These are phyloP conservation scores for Neodidymelliopsis sp. DNA, from an alignment of 2,329 filamentous ascomycete genomes.

Conservation along the genomic window DNA sequence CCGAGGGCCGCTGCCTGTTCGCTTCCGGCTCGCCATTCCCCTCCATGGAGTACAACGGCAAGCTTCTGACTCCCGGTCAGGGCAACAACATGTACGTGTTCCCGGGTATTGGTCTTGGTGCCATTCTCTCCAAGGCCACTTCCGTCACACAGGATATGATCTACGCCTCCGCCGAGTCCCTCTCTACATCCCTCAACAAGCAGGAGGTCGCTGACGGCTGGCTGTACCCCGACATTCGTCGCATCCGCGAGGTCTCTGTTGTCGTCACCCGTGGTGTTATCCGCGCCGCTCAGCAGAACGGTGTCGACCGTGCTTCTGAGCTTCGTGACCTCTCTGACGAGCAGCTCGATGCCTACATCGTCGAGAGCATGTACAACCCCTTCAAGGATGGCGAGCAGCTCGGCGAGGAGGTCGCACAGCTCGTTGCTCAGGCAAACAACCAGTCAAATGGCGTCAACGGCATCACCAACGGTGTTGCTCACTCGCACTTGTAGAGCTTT, in stretches of 20 bases:
- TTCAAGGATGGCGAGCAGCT: constrained; percentile 55
- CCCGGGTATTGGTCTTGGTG: constrained; percentile 91
- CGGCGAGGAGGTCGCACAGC: constrained; percentile 47
- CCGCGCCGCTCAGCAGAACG: constrained; percentile 84
- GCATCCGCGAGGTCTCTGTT: constrained; percentile 89
- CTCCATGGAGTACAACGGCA: constrained; percentile 61
- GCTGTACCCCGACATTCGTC: constrained; percentile 89
- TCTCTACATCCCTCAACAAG: constrained; percentile 78
- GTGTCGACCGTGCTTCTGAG: constrained; percentile 60
- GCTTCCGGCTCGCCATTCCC: constrained; percentile 94
- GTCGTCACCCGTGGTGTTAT: constrained; percentile 91
- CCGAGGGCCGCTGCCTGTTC: constrained; percentile 89
- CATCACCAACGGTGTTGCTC: constrained; percentile 39
- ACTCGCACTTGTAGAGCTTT: constrained; percentile 43
- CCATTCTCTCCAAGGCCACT: constrained; percentile 88
- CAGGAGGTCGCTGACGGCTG: constrained; percentile 84
- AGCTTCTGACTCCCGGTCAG: constrained; percentile 59
- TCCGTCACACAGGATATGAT: constrained; percentile 95
- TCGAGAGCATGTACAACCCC: constrained; percentile 60
- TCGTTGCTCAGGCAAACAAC: constrained; percentile 35
- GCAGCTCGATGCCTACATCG: constrained; percentile 73
- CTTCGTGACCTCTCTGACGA: constrained; percentile 74
- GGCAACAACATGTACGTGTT: constrained; percentile 93
- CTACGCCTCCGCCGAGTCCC: constrained; percentile 86
- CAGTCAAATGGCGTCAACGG: constrained; percentile 35